These are phyloP conservation scores for Phlegmacium glaucopus DNA, from an alignment of 768 basidiomycete genomes.

Conservation along the genomic window DNA sequence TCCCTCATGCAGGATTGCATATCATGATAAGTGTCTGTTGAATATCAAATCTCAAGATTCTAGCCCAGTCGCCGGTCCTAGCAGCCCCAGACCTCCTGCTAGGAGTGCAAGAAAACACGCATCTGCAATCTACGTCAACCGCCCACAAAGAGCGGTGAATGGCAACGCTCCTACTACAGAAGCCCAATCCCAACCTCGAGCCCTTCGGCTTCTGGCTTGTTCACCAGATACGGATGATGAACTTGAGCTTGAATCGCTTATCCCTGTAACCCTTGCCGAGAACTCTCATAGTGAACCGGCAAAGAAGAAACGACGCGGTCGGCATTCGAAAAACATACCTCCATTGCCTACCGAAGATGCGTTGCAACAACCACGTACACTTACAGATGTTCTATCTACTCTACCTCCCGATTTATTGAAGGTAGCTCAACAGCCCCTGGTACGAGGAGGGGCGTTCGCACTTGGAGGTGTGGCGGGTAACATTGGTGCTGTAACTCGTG, in stretches of 20 bases:
- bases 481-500: slow-evolving; percentile 39
- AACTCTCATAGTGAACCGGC: slow-evolving; percentile 8
- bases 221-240: slow-evolving; percentile 32
- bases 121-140: neutral
- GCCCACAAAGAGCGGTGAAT: no score
- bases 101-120: slow-evolving; percentile 13
- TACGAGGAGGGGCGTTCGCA: slow-evolving; percentile 38
- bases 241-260: slow-evolving; percentile 19
- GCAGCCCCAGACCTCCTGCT: neutral
- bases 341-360: neutral
- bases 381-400: slow-evolving; percentile 5
- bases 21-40: slow-evolving; percentile 46
- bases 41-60: slow-evolving; percentile 22
- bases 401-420: slow-evolving; percentile 38
- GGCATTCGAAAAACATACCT: neutral
- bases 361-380: slow-evolving; percentile 2
- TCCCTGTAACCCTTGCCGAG: slow-evolving; percentile 7
- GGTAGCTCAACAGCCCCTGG: slow-evolving; percentile 50
- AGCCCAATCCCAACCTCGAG: slow-evolving; percentile 10
- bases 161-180: neutral
- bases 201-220: slow-evolving; percentile 29
- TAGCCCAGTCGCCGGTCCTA: neutral
- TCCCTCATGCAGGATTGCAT: slow-evolving; percentile 42
- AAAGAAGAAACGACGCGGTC: slow-evolving; percentile 4
- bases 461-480: slow-evolving; percentile 51